phyloP scores from a whole-genome alignment of 2,329 filamentous ascomycete species.

The Neonectria coccinea region DNA sequence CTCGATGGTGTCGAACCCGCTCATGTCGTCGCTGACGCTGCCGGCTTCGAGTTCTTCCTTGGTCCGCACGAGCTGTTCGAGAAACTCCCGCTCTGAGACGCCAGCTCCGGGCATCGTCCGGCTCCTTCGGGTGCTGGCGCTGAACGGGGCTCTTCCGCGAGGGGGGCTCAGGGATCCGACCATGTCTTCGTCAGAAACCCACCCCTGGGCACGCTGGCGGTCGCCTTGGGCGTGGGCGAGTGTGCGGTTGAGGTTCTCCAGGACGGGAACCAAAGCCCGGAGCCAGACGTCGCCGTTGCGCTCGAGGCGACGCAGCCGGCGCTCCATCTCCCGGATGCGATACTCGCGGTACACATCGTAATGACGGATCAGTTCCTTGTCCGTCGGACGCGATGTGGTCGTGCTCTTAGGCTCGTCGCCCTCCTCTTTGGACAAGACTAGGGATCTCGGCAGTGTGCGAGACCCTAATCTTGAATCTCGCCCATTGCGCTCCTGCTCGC shows the following conservation, averaged over 20 bases:
- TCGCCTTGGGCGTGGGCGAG: conserved; percentile 43
- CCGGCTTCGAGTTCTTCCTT: conserved; percentile 42
- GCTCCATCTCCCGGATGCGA: conserved; percentile 61
- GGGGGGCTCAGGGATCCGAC: conserved; percentile 24
- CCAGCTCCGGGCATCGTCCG: conserved; percentile 41
- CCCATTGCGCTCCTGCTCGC: conserved; percentile 44
- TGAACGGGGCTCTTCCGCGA: conserved; percentile 26
- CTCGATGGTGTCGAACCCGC: conserved; percentile 56
- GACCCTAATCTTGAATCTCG: conserved; percentile 39
- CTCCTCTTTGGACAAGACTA: conserved; percentile 39
- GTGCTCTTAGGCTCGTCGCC: conserved; percentile 37
- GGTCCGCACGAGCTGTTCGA: conserved; percentile 46
- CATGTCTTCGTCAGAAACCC: conserved; percentile 50
- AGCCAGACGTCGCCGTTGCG: conserved; percentile 60
- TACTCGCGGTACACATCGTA: conserved; percentile 57
- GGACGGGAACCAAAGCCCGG: conserved; percentile 57
- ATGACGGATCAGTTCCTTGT: conserved; percentile 52
- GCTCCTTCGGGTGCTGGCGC: conserved; percentile 28
- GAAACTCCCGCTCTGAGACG: conserved; percentile 46
- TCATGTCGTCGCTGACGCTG: conserved; percentile 47
- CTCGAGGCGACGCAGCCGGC: conserved; percentile 59
- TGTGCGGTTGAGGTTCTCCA: conserved; percentile 57
- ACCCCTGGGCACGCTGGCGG: conserved; percentile 41
- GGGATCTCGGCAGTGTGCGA: conserved; percentile 37
- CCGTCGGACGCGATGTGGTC: conserved; percentile 30